These are phyloP conservation scores for Rhodomyrtus psidioides DNA, from an alignment of 441 rosid species.

Conservation along the genomic window DNA sequence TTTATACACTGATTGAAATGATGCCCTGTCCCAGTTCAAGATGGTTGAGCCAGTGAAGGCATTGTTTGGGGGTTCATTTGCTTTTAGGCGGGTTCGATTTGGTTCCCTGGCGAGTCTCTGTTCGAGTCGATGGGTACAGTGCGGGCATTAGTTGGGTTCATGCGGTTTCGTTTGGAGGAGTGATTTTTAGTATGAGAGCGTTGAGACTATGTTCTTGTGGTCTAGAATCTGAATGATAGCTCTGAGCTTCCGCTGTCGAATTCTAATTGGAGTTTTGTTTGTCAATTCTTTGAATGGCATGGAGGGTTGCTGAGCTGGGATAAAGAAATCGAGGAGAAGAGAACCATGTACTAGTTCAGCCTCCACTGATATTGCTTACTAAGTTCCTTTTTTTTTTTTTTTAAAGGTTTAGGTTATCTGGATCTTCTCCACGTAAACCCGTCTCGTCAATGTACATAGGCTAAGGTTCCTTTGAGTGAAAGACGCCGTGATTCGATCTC, in stretches of 20 bases:
- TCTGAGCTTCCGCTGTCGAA: not conserved
- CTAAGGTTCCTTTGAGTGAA: not conserved
- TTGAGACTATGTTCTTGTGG: rapidly evolving
- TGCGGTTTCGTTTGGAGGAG: not conserved
- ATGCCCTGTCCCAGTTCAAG: not conserved
- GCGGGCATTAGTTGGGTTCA: not conserved
- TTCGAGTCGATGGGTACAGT: not conserved
- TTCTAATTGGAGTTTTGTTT: not conserved
- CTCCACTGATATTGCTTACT: not conserved
- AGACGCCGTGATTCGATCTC: not conserved
- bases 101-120: not conserved
- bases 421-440: not conserved
- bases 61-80: not conserved
- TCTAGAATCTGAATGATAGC: not conserved
- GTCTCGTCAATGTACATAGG: not conserved
- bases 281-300: not conserved
- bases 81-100: not conserved
- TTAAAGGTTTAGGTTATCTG: not conserved
- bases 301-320: not conserved
- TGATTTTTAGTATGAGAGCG: not conserved
- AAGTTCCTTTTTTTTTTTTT: not conserved
- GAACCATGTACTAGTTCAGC: not conserved
- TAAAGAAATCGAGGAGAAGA: not conserved
- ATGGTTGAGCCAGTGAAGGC: not conserved
- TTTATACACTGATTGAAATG: not conserved